Base-by-base conservation (phyloP, 1,284 basidiomycete species). In the Trichosporon faecale region DNA sequence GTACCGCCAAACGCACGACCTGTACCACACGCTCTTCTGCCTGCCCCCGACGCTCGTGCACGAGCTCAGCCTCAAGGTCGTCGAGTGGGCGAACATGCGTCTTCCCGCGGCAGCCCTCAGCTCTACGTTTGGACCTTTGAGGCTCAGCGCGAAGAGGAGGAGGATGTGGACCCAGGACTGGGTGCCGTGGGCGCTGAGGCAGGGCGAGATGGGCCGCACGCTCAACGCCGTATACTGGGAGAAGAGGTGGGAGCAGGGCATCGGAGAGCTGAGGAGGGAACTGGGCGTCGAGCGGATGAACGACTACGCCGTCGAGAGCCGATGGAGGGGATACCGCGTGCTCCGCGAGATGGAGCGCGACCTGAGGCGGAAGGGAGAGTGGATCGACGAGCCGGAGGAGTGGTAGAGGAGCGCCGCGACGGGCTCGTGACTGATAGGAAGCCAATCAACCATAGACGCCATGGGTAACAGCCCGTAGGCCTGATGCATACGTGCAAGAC, bases 201-300 rank as follows among this genome's bases (percentile, higher is more conserved):
- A 91, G 70, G 95, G 94, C 0, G 88, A 89, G 29, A 88, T 91
- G 31, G 83, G 84, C 1, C 86, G 86, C 76, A 92, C 90, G 75
- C 83, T 99, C 70, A 92, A 98, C 69, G 91, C 91, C 0, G 90
- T 99, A 8, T 95, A 95, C 78, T 99, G 96, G 97, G 96, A 99
- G 84, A 87, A 94, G 81, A 85, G 94, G 70, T 99, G 95, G 95
- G 89, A 89, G 68, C 90, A 93, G 82, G 87, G 92, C 69, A 84
- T 96, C 3, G 88, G 88, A 2, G 90, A 93, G 68, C 86, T 98
- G 83, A 91, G 92, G 82, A 85, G 82, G 72, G 91, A 95, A 78
- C 85, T 96, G 21, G 92, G 94, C n/a, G 87, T 95, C 64, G 77
- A 57, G 64, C 69, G 76, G 11, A 80, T 81, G 65, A 67, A 78